Conservation (phyloP, 495 filamentous ascomycete species). For the Lepidopterella palustris region DNA sequence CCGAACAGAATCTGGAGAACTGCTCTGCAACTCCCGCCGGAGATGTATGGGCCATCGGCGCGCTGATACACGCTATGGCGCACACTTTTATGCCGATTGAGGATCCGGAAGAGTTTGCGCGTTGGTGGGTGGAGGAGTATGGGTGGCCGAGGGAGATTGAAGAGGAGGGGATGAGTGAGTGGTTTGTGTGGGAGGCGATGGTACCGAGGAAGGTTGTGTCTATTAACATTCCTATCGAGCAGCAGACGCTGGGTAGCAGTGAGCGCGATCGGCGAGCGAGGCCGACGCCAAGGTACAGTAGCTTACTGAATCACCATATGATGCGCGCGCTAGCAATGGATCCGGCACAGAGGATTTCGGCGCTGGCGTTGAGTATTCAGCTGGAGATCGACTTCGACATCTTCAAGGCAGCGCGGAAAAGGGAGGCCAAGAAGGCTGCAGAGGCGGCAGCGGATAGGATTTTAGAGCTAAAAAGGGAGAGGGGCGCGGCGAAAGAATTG, state of each 20-base stretch:
- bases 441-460: too few relatives aligned
- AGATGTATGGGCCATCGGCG: slow-evolving; percentile 20
- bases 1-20: slow-evolving; percentile 9
- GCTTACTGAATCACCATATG: background rate
- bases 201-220: background rate
- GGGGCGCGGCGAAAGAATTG: too few relatives aligned
- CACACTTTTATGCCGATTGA: background rate
- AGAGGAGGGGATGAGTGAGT: background rate
- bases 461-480: too few relatives aligned
- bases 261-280: too few relatives aligned
- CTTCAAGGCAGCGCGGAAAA: too few relatives aligned
- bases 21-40: slow-evolving; percentile 1
- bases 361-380: background rate
- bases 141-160: background rate
- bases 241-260: too few relatives aligned
- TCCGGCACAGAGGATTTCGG: background rate
- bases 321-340: background rate
- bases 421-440: too few relatives aligned
- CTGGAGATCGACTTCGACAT: background rate
- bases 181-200: slow-evolving; percentile 1
- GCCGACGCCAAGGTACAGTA: background rate
- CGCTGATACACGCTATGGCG: slow-evolving; percentile 10
- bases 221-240: background rate
- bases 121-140: background rate
- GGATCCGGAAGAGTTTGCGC: background rate